phyloP scores from a whole-genome alignment of 2,329 filamentous ascomycete genomes.

The Cordyceps tenuipes region DNA sequence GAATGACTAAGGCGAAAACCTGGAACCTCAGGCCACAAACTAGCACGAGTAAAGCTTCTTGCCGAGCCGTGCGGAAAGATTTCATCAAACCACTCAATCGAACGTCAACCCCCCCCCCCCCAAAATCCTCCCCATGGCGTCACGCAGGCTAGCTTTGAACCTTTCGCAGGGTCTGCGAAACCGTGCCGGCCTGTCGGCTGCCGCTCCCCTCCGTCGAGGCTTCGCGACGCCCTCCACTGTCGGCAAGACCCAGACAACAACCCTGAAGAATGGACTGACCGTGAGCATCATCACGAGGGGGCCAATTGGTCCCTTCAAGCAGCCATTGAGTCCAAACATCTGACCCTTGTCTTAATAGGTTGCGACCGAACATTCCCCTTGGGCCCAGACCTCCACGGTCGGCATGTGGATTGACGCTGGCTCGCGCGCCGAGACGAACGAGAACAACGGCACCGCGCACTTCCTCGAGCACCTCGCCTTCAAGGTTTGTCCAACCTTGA shows the following conservation, averaged over 20 bases:
- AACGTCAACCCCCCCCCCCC: conserved; percentile 39
- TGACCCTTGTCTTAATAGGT: conserved; percentile 51
- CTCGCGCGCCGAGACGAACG: conserved; percentile 93
- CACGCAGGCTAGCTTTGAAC: conserved; percentile 93
- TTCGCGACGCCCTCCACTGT: conserved; percentile 79
- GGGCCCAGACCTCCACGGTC: conserved; percentile 95
- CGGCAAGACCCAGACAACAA: conserved; percentile 90
- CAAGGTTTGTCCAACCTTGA: conserved; percentile 59
- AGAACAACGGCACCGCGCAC: conserved; percentile 98
- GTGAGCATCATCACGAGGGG: conserved; percentile 42
- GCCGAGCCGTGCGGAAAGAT: conserved; percentile 37
- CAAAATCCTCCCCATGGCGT: conserved; percentile 68
- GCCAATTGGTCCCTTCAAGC: conserved; percentile 30
- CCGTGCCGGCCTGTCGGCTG: conserved; percentile 73
- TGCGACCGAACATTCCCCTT: conserved; percentile 95
- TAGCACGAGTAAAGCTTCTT: conserved; percentile 38
- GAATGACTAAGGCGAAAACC: conserved; percentile 31
- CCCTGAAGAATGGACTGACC: conserved; percentile 94
- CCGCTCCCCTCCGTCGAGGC: conserved; percentile 71
- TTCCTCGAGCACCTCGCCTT: conserved; percentile 99
- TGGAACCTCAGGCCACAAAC: conserved; percentile 36
- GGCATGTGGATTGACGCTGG: conserved; percentile 99
- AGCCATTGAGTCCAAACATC: conserved; percentile 16
- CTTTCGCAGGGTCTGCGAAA: conserved; percentile 83
- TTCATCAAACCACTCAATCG: conserved; percentile 50